These are phyloP conservation scores for Canna indica DNA, from an alignment of 176 grass and related monocot species.

Conservation along the genomic window DNA sequence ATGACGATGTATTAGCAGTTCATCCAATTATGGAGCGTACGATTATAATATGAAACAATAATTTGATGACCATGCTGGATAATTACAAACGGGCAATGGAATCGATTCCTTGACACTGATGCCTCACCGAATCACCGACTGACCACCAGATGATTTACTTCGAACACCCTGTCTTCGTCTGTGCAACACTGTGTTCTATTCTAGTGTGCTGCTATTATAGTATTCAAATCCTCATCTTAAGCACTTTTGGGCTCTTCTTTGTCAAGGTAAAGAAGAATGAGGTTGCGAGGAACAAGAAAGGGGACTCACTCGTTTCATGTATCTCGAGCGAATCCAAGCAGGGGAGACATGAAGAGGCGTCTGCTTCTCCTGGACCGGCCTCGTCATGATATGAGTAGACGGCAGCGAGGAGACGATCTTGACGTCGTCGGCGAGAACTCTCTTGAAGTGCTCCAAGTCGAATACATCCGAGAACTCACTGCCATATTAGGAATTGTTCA, in stretches of 20 bases:
- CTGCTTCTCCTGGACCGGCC: slow-evolving; percentile 28
- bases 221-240: too few species aligned
- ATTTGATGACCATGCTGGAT: too few species aligned
- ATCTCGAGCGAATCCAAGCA: slow-evolving; percentile 26
- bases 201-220: too few species aligned
- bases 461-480: slow-evolving; percentile 46
- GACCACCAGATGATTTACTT: too few species aligned
- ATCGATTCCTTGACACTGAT: too few species aligned
- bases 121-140: too few species aligned
- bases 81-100: too few species aligned
- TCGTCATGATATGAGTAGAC: slow-evolving; percentile 40
- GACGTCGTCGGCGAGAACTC: slow-evolving; percentile 31
- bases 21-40: not conserved
- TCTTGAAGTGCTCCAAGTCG: slow-evolving; percentile 37
- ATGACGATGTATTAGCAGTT: not conserved
- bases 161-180: too few species aligned
- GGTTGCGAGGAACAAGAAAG: not conserved
- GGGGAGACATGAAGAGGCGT: slow-evolving; percentile 34
- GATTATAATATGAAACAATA: too few species aligned
- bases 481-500: not conserved
- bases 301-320: slow-evolving; percentile 31
- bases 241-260: too few species aligned
- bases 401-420: slow-evolving; percentile 40
- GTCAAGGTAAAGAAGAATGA: too few species aligned
- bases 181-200: too few species aligned